Conservation (phyloP, 257 asterid species). For the Leptodermis oblonga region DNA sequence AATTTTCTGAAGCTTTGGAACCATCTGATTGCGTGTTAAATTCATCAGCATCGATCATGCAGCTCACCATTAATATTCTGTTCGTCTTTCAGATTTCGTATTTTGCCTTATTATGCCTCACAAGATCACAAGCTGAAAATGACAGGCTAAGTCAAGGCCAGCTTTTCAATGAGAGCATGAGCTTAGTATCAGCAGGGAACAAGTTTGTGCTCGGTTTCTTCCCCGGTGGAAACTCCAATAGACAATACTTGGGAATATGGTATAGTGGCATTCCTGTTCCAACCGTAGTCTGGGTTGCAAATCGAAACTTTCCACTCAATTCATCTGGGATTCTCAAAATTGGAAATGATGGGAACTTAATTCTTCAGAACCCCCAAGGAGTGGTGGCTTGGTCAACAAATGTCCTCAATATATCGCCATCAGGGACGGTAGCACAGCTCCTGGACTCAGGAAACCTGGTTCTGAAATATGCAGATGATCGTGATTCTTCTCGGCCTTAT, state of each 20-base stretch:
- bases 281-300: constrained; percentile 27
- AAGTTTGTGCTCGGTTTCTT: constrained; percentile 24
- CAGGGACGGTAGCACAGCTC: constrained; percentile 9
- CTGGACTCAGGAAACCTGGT: constrained; percentile 32
- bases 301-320: constrained; percentile 11
- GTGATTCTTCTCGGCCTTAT: background rate
- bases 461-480: constrained; percentile 23
- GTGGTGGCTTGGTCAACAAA: constrained; percentile 6
- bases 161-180: background rate
- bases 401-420: background rate
- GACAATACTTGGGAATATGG: constrained; percentile 32
- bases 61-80: background rate
- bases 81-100: background rate
- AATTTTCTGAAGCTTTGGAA: too few species aligned
- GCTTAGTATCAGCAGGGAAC: constrained; percentile 16
- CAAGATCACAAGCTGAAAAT: background rate
- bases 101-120: background rate
- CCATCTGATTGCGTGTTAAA: too few species aligned
- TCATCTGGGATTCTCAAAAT: constrained; percentile 14
- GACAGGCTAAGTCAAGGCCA: background rate
- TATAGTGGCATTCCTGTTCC: constrained; percentile 2
- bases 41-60: background rate
- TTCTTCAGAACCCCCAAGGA: constrained; percentile 2
- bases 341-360: constrained; percentile 14
- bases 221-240: constrained; percentile 15